phyloP scores from a whole-genome alignment of 495 filamentous ascomycete species.

The Penicillium daleae region DNA sequence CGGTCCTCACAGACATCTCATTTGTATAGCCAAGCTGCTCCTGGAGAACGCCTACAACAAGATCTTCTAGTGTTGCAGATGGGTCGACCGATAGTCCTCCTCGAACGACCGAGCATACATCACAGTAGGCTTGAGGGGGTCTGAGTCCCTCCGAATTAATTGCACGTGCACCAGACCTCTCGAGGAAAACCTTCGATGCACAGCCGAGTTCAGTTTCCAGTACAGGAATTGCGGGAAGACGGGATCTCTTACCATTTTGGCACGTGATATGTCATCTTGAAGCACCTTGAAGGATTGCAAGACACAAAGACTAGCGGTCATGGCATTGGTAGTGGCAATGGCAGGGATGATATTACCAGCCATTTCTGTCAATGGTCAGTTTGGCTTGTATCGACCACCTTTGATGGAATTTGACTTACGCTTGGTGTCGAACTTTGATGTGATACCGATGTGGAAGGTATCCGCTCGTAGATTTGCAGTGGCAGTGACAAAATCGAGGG shows the following conservation, averaged over 20 bases:
- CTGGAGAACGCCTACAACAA: conserved; percentile 76
- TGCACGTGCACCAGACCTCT: conserved; percentile 66
- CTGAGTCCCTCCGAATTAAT: conserved; percentile 77
- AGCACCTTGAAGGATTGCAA: conserved; percentile 93
- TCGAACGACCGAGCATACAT: conserved; percentile 77
- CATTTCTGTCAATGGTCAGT: conserved; percentile 65
- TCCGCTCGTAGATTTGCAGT: conserved; percentile 85
- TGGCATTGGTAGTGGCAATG: conserved; percentile 97
- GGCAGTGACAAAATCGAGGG: conserved; percentile 90
- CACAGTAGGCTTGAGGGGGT: conserved; percentile 77
- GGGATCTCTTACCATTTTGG: conserved; percentile 52
- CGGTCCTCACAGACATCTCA: conserved; percentile 77
- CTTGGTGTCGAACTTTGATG: conserved; percentile 95
- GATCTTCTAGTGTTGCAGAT: conserved; percentile 78
- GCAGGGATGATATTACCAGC: conserved; percentile 98
- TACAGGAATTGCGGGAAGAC: neutral
- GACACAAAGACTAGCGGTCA: conserved; percentile 91
- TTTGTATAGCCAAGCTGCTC: conserved; percentile 77
- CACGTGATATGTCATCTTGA: conserved; percentile 66
- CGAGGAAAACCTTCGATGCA: conserved; percentile 71
- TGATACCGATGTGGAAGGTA: conserved; percentile 82
- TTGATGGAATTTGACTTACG: conserved; percentile 46
- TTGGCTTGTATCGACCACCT: too few species aligned
- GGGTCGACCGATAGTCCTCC: conserved; percentile 68
- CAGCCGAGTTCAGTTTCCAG: conserved; percentile 10